phyloP scores from a whole-genome alignment of 23 red algal species.

The Gracilaria gracilis region DNA sequence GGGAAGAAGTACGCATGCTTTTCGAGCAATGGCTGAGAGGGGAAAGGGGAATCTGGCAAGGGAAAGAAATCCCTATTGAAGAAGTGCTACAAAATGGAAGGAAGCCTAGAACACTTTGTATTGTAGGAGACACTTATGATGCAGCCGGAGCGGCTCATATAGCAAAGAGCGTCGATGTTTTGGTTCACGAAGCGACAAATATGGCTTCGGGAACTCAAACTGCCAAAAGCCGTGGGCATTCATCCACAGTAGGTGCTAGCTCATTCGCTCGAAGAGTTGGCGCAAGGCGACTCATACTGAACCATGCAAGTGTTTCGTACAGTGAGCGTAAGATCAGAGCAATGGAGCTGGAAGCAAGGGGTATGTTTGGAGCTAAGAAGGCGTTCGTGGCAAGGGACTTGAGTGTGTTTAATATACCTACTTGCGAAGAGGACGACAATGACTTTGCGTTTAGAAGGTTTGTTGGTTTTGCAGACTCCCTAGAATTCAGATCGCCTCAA shows the following conservation, averaged over 20 bases:
- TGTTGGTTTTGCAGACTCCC: conserved; percentile 56
- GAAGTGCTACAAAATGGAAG: conserved; percentile 50
- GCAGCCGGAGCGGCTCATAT: conserved; percentile 53
- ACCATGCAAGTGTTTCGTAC: conserved; percentile 73
- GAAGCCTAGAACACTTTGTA: conserved; percentile 59
- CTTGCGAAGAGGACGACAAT: conserved; percentile 46
- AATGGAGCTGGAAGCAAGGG: conserved; percentile 59
- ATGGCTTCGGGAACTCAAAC: conserved; percentile 49
- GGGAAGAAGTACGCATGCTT: conserved; percentile 22
- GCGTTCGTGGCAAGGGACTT: conserved; percentile 71
- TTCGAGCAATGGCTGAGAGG: conserved; percentile 43
- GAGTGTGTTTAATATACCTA: conserved; percentile 72
- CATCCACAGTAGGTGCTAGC: conserved; percentile 71
- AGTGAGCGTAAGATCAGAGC: conserved; percentile 60
- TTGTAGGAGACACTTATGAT: conserved; percentile 89
- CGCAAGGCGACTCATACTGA: conserved; percentile 70
- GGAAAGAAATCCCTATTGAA: conserved; percentile 47
- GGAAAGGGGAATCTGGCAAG: conserved; percentile 54
- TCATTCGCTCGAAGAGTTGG: conserved; percentile 73
- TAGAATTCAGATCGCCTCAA: conserved; percentile 24
- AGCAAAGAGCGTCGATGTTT: conserved; percentile 74
- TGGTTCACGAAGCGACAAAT: conserved; percentile 95
- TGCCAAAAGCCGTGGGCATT: conserved; percentile 72
- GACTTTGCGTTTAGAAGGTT: conserved; percentile 58
- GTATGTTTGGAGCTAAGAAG: conserved; percentile 48